Percentiles rank a stretch among this genome's conserved stretches.
phyloP scores from a whole-genome alignment of 1,284 basidiomycete species.

The Sphaerobolus stellatus region DNA sequence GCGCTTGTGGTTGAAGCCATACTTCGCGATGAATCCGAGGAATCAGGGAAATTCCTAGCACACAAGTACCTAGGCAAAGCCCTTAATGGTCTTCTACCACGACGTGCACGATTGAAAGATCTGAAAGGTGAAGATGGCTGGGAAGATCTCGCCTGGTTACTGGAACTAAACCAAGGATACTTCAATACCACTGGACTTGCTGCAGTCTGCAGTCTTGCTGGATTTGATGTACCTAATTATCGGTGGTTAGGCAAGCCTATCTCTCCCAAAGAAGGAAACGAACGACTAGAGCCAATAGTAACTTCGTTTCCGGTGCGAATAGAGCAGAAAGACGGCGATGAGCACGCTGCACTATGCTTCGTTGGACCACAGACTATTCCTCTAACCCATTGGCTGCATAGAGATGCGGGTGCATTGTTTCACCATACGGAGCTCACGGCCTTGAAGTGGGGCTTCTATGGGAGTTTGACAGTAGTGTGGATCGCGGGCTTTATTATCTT shows the following conservation, averaged over 20 bases:
- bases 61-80: conserved; percentile 24
- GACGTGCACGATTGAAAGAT: conserved; percentile 22
- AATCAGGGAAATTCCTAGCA: conserved; percentile 14
- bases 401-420: neutral
- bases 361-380: neutral
- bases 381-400: neutral
- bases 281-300: conserved; percentile 23
- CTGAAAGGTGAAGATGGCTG: conserved; percentile 23
- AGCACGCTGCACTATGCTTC: neutral
- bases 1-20: conserved; percentile 27
- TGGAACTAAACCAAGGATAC: conserved; percentile 29
- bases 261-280: conserved; percentile 19
- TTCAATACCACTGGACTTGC: conserved; percentile 26
- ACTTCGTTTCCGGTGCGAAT: conserved; percentile 20
- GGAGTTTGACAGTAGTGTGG: too few species aligned
- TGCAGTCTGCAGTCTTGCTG: conserved; percentile 19
- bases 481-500: too few species aligned
- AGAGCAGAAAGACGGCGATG: neutral
- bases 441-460: too few species aligned
- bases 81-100: conserved; percentile 27
- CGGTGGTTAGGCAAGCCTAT: conserved; percentile 26
- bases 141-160: conserved; percentile 26
- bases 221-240: conserved; percentile 9
- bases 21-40: conserved; percentile 19
- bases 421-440: neutral